Conservation (phyloP, 1,139 yeast species). For the Blastobotrys indianensis region DNA sequence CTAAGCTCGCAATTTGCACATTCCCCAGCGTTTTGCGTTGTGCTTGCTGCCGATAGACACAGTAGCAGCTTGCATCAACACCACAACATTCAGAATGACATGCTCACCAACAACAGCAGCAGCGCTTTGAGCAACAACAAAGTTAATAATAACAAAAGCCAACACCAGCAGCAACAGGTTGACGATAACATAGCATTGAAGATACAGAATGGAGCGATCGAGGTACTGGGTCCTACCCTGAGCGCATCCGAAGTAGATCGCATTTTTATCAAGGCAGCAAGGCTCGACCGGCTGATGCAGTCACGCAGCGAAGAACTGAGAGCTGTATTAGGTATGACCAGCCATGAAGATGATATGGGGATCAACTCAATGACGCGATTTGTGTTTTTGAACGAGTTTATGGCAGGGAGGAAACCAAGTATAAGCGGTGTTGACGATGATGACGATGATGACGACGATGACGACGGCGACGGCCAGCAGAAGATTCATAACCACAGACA, state of each 20-base stretch:
- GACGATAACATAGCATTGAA: neutral
- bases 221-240: neutral
- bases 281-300: constrained; percentile 2
- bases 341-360: constrained; percentile 7
- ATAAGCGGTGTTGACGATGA: neutral
- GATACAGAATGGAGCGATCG: constrained; percentile 7
- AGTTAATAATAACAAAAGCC: too few relatives aligned
- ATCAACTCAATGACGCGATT: constrained; percentile 11
- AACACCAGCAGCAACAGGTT: too few relatives aligned
- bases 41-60: constrained; percentile 6
- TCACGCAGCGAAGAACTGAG: constrained; percentile 8
- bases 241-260: constrained; percentile 1
- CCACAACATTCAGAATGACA: too few relatives aligned
- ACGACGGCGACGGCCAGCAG: too few relatives aligned
- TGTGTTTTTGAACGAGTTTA: neutral
- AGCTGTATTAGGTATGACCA: constrained; percentile 11
- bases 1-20: constrained; percentile 11
- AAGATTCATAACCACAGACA: too few relatives aligned
- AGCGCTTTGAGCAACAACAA: too few relatives aligned
- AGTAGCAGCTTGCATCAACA: neutral
- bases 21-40: constrained; percentile 9
- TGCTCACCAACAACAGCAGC: too few relatives aligned
- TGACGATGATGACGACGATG: neutral
- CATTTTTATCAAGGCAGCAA: constrained; percentile 2
- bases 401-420: neutral